Evolutionary conservation across 805 yeast species (phyloP), one percentile per base, ranked within the genome.

Genomic region (Martiniozyma abietophila): DNA sequence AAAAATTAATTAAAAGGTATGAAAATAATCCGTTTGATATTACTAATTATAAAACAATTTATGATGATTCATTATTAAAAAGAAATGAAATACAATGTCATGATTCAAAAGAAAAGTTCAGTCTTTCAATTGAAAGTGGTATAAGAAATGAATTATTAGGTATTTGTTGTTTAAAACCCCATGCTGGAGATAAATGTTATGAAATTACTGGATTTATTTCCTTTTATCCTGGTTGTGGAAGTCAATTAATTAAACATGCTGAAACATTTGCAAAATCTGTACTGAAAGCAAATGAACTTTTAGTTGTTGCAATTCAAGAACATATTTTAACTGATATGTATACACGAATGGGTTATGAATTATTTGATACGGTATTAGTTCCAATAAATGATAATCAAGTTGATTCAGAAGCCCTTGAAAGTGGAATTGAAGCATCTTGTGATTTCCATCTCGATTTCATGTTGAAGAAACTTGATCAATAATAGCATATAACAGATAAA

Each of bases 131-230:
- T n/a, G n/a, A n/a, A n/a, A n/a, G n/a, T n/a, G n/a, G n/a, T n/a
- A n/a, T n/a, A n/a, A n/a, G n/a, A n/a, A n/a, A n/a, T n/a, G n/a
- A n/a, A n/a, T n/a, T n/a, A n/a, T 31, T 59, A 7, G 68, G 67
- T 2, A 55, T 67, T 2, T 43, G 54, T 3, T 67, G 61, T 3
- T 36, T 57, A 18, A 64, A 58, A 36, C 56, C 57, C 10, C 38
- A 36, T 18, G 25, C n/a, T 4, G 34, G 18, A 14, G 3, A 9
- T n/a, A 18, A 14, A 10, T 45, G 42, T 10, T 48, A 48, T n/a
- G 77, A 70, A 42, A 34, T 74, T 8, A 72, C 80, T 0, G 69
- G 67, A 6, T 66, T 69, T 39, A 65, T 76, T 0, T 70, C 80
- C 0, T 71, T 67, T 37, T 56, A 62, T 44, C 65, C 67, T 15